phyloP scores from a whole-genome alignment of 306 rosid species.

The Fagus crenata region DNA sequence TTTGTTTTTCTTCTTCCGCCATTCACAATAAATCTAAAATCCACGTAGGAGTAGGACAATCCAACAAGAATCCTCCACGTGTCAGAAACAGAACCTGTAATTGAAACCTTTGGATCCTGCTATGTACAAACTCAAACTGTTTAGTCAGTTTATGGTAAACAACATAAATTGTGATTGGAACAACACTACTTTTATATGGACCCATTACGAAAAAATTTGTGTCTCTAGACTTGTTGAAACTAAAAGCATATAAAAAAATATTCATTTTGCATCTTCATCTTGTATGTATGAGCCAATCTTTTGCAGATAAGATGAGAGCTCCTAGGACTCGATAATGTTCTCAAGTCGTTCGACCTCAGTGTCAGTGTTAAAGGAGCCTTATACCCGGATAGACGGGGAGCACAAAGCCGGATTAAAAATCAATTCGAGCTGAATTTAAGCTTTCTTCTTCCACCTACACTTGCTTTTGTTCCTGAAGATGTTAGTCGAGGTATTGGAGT shows the following conservation, averaged over 20 bases:
- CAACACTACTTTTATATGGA: no score
- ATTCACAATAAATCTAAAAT: conserved; percentile 47
- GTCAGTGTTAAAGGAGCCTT: conserved; percentile 31
- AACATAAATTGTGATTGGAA: no score
- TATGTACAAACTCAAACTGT: conserved; percentile 17
- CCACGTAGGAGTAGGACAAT: conserved; percentile 40
- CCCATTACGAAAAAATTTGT: no score
- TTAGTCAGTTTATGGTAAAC: conserved; percentile 1
- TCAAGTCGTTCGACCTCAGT: not conserved
- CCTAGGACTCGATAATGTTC: conserved; percentile 16
- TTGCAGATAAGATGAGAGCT: conserved; percentile 47
- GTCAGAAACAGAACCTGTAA: conserved; percentile 57
- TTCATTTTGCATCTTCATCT: no score
- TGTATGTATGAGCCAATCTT: no score
- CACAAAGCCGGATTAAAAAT: conserved; percentile 36
- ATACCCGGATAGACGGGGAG: conserved; percentile 43
- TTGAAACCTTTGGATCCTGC: conserved; percentile 19
- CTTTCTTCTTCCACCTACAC: conserved; percentile 27
- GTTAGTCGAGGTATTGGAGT: conserved; percentile 10
- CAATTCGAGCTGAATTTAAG: conserved; percentile 33
- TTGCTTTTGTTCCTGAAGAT: conserved; percentile 37
- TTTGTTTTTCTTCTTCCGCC: not conserved
- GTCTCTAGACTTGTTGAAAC: no score
- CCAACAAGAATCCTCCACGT: conserved; percentile 60
- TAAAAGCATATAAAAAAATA: no score